phyloP scores from a whole-genome alignment of 2,329 filamentous ascomycete genomes.

The Trichophyton verrucosum region DNA sequence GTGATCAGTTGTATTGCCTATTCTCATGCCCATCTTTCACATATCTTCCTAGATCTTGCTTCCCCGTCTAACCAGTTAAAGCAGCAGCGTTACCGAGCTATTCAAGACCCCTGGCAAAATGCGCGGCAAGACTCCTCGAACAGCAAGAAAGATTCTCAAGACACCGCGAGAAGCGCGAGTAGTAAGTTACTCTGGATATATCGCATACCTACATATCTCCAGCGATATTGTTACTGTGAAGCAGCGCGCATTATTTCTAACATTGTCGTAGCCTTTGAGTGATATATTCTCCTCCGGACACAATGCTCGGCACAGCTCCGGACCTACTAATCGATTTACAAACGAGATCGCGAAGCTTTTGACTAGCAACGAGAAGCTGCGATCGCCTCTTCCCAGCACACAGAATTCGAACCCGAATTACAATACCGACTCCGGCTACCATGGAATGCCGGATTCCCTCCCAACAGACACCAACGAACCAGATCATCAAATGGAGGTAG shows the following conservation, averaged over 20 bases:
- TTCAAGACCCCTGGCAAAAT: constrained; percentile 57
- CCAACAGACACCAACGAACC: neutral
- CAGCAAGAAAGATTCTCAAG: constrained; percentile 26
- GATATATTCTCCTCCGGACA: constrained; percentile 37
- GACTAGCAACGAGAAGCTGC: constrained; percentile 12
- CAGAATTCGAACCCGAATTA: constrained; percentile 26
- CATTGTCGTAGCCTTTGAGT: constrained; percentile 31
- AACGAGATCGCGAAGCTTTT: constrained; percentile 25
- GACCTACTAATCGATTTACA: constrained; percentile 24
- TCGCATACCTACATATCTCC: neutral
- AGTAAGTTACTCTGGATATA: constrained; percentile 23
- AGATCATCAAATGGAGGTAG: constrained; percentile 9
- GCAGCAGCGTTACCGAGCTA: constrained; percentile 79
- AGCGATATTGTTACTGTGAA: neutral
- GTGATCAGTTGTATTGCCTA: constrained; percentile 62
- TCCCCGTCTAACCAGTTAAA: neutral
- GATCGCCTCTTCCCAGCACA: constrained; percentile 11
- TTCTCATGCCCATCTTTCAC: neutral
- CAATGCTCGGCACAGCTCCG: constrained; percentile 23
- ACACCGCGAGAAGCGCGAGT: constrained; percentile 23
- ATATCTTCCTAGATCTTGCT: neutral
- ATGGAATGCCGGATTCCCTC: constrained; percentile 29
- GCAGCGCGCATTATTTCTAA: constrained; percentile 7
- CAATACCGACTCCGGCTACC: constrained; percentile 38
- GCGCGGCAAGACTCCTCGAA: constrained; percentile 38